Percentiles rank a stretch among this genome's conserved stretches.
Conservation (phyloP, 352 stramenopile species). For the Globisporangium cederbergense region DNA sequence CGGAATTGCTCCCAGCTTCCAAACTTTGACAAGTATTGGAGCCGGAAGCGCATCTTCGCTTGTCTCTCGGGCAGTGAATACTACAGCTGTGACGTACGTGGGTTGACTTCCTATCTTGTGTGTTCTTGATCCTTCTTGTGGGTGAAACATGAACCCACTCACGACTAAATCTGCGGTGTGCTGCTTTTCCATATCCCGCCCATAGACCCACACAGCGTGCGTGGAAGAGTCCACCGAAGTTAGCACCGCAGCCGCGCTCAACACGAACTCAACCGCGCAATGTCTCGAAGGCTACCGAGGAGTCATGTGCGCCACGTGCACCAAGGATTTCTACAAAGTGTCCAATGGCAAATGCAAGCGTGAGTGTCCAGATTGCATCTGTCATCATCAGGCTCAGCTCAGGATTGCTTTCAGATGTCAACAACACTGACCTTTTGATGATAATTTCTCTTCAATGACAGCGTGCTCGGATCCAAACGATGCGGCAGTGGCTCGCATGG, state of each 20-base stretch:
- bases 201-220: constrained; percentile 30
- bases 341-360: constrained; percentile 56
- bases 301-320: constrained; percentile 48
- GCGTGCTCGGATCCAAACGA: constrained; percentile 43
- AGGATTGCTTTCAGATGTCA: background rate
- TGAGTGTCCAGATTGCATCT: constrained; percentile 19
- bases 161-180: too few relatives aligned
- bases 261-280: constrained; percentile 24
- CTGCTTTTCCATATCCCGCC: too few relatives aligned
- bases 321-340: constrained; percentile 47
- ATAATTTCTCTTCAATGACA: background rate
- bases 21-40: constrained; percentile 53
- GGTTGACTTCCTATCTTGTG: too few relatives aligned
- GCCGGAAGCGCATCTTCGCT: constrained; percentile 50
- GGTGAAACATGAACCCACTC: too few relatives aligned
- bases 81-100: constrained; percentile 57
- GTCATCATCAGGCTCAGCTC: background rate
- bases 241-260: constrained; percentile 12
- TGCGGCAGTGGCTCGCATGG: constrained; percentile 30
- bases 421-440: background rate
- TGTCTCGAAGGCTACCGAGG: constrained; percentile 47
- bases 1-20: constrained; percentile 34
- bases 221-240: constrained; percentile 15
- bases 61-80: constrained; percentile 59
- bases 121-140: too few relatives aligned